Base-by-base conservation (phyloP, 768 basidiomycete genomes). In the Trametes punicea region DNA sequence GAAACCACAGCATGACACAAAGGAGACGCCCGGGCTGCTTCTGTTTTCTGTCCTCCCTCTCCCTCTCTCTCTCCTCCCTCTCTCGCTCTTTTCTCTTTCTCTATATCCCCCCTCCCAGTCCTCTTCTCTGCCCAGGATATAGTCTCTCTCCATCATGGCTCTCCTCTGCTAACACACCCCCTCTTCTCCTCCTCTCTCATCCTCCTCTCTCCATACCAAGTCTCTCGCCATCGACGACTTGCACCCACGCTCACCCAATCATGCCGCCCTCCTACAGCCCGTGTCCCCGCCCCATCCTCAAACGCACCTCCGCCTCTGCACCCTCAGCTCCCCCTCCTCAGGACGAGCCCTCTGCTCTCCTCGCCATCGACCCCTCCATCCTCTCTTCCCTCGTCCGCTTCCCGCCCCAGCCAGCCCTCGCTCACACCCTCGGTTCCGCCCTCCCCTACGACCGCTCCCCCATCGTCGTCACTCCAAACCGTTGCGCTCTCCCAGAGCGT, bases 361-460 rank as follows among this genome's bases (percentile, higher is more conserved):
- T 83, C 62, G 78, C 81, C 25, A 79, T 81, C 18, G 79, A 80
- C 33, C 76, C 81, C 25, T 69, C 76, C 16, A 75, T 82, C 62
- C 79, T 80, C 51, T 60, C 62, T 41, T 62, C 75, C 49, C 79
- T 75, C 51, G 75, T 87, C 70, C 83, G 81, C 61, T 70, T 85
- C 26, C 67, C 82, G 4, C 72, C 79, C 9, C 59, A 68, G 27
- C 64, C 71, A 15, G 51, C 64, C 26, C 67, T 76, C 59, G 66
- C 73, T 29, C 69, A 71, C 51, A 73, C 71, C 52, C 74, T 76
- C 65, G 64, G 67, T 27, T 75, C 75, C 4, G 59, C 77, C 30
- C 64, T 73, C 31, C 67, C 73, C 7, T 93, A 93, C 72, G 90
- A 93, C 75, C 86, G 90, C 55, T 81, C 87, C 3, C 89, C 90